These are phyloP conservation scores for Phytophthora sansomeana DNA, from an alignment of 352 stramenopile genomes.

Conservation along the genomic window DNA sequence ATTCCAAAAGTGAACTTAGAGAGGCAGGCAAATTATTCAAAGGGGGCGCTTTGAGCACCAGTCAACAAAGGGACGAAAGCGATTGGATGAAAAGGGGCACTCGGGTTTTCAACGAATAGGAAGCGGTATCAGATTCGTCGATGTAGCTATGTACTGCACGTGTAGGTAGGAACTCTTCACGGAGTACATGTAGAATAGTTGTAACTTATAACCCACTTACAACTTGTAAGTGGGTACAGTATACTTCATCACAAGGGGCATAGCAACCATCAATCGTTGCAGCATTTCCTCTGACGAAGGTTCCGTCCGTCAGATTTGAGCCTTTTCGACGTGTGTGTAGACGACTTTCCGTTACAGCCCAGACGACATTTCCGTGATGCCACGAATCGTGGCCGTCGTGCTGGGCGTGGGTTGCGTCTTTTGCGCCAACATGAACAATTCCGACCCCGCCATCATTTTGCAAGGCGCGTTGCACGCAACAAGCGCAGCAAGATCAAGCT, in stretches of 20 bases:
- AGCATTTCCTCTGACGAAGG: no score
- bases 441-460: neutral
- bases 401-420: neutral
- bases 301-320: no score
- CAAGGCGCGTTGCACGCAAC: neutral
- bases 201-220: no score
- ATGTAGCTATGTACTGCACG: neutral
- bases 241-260: no score
- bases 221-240: no score
- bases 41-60: neutral
- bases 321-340: no score
- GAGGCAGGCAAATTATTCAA: neutral
- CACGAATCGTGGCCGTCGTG: neutral
- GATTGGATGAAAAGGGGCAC: slow-evolving; percentile 5
- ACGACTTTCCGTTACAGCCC: no score
- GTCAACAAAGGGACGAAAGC: neutral
- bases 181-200: no score
- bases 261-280: no score
- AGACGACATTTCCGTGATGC: no score
- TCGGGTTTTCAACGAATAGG: no score
- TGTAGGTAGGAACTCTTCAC: neutral
- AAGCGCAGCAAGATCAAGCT: neutral
- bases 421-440: neutral
- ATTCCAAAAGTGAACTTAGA: slow-evolving; percentile 40
- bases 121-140: no score